Evolutionary conservation across 2,329 filamentous ascomycete species (phyloP).

Genomic region (Lasiodiplodia citricola): DNA sequence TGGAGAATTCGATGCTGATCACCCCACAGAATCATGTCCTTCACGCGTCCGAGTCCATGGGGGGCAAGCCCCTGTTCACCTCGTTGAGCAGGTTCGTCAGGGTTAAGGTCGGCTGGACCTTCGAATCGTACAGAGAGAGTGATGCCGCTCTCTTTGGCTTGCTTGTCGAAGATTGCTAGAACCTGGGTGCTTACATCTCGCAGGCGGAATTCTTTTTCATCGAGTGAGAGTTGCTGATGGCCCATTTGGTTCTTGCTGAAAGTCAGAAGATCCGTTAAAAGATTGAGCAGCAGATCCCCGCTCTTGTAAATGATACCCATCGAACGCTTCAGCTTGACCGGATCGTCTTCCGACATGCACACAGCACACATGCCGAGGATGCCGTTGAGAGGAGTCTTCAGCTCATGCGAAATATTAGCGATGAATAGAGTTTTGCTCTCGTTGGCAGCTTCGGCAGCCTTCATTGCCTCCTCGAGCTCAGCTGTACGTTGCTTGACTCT

Average conservation of each 20-base stretch:
- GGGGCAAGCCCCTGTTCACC: slow-evolving; percentile 62
- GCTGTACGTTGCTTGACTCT: slow-evolving; percentile 82
- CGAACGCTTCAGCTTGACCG: slow-evolving; percentile 77
- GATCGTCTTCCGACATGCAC: slow-evolving; percentile 88
- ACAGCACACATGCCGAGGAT: slow-evolving; percentile 94
- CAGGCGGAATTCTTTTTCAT: slow-evolving; percentile 83
- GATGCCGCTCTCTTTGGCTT: slow-evolving; percentile 80
- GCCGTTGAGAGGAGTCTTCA: slow-evolving; percentile 91
- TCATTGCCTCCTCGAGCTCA: slow-evolving; percentile 87
- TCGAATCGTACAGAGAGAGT: slow-evolving; percentile 74
- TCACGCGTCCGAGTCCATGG: slow-evolving; percentile 69
- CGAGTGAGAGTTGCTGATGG: slow-evolving; percentile 73
- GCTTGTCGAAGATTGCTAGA: slow-evolving; percentile 85
- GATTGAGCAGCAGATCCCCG: slow-evolving; percentile 80
- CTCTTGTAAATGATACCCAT: slow-evolving; percentile 89
- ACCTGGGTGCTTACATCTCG: slow-evolving; percentile 85
- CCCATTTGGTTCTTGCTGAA: slow-evolving; percentile 97
- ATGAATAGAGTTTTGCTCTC: slow-evolving; percentile 98
- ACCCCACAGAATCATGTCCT: slow-evolving; percentile 90
- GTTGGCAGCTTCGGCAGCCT: slow-evolving; percentile 91
- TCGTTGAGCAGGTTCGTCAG: slow-evolving; percentile 44
- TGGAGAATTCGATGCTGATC: slow-evolving; percentile 90
- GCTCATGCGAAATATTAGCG: slow-evolving; percentile 85
- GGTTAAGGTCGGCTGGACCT: slow-evolving; percentile 51
- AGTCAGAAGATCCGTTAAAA: slow-evolving; percentile 86